A percentile compares a stretch with the other conserved stretches of the same genome.
Conservation (phyloP, 352 stramenopile genomes). For the Thalassiosira hispida region DNA sequence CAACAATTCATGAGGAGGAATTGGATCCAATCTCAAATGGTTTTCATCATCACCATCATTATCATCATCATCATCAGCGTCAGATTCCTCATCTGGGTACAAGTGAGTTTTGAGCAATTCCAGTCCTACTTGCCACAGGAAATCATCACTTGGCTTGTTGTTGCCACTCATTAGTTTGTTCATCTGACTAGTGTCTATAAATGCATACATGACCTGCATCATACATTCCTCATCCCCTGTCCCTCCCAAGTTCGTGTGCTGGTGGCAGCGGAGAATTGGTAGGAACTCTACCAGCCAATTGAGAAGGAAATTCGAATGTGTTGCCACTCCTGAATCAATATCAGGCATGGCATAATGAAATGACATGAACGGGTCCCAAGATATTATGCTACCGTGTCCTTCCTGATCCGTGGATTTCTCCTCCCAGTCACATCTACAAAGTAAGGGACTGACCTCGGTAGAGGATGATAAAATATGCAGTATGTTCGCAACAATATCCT, state of each 20-base stretch:
- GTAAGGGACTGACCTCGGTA: constrained; percentile 15
- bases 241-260: background rate
- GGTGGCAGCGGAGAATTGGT: background rate
- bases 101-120: constrained; percentile 16
- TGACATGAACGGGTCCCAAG: constrained; percentile 19
- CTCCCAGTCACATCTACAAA: constrained; percentile 1
- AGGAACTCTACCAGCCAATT: background rate
- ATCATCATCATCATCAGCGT: background rate
- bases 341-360: background rate
- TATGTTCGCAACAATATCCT: constrained; percentile 36
- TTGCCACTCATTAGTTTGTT: background rate
- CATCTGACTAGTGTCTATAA: constrained; percentile 8
- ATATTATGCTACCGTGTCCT: background rate
- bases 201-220: constrained; percentile 11
- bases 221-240: background rate
- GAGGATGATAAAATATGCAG: constrained; percentile 33
- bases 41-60: background rate
- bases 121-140: constrained; percentile 25
- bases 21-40: constrained; percentile 1
- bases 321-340: background rate
- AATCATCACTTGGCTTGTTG: constrained; percentile 4
- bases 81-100: constrained; percentile 3
- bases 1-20: constrained; percentile 37
- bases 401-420: background rate
- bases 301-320: background rate